Evolutionary conservation across 306 rosid species (phyloP), one percentile per base, ranked within the genome.

Genomic region (Cucumis hystrix): DNA sequence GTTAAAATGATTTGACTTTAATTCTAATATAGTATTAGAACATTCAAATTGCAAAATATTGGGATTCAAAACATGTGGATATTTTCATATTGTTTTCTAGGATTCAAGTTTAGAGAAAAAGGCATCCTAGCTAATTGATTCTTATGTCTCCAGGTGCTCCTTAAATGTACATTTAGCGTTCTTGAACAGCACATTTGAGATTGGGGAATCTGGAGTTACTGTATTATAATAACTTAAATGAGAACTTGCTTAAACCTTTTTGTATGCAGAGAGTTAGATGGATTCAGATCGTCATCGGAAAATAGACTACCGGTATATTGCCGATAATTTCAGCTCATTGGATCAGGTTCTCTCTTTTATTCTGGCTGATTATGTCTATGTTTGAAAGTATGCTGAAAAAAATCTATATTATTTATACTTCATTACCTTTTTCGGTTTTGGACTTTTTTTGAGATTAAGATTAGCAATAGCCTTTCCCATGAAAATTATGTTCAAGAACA

Each of bases 311-410:
- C 59, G 85, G 15, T 40, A 54, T 76, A 95, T 95, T 82, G 89
- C 89, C 60, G 97, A 95, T 73, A 86, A 88, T 75, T 95, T 85
- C 80, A 84, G 78, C 85, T 90, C 99, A 64, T 77, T 95, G 90
- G 97, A 95, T 49, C 86, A 92, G 99, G 99, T 95, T 76, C 72
- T 58, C 10, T 52, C 76, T 23, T 66, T 78, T 52, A 23, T 40
- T 21, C 49, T 41, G 16, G 57, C 62, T 58, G 60, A 61, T 61
- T 47, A 23, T 41, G 75, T 71, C 60, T 23, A 8, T 60, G 73
- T 10, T 11, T 14, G 8, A 66, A 40, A 67, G 54, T 30, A 37
- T 40, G 51, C 73, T n/a, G 16, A 67, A 37, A 17, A 40, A 66
- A 17, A 4, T 40, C 40, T 9, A 67, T n/a, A 37, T 11, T 67